Conservation (phyloP, 208 protist genomes). For the Crithidia thermophila region DNA sequence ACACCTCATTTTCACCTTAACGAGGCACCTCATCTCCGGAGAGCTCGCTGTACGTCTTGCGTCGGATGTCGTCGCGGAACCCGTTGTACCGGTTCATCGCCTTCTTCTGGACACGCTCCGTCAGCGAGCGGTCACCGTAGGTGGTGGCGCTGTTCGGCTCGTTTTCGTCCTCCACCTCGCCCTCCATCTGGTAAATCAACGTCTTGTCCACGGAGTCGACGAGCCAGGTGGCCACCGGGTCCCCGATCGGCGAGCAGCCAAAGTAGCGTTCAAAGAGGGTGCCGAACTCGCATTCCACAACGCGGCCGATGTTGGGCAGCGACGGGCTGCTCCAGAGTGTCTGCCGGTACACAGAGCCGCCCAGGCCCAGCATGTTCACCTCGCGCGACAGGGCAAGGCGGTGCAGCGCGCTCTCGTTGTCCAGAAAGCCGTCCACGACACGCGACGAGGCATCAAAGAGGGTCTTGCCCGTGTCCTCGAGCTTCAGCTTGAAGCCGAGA, state of each 20-base stretch:
- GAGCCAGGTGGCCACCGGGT: slow-evolving; percentile 78
- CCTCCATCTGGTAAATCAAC: slow-evolving; percentile 84
- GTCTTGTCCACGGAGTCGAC: slow-evolving; percentile 74
- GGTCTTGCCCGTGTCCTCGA: slow-evolving; percentile 65
- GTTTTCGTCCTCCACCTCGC: slow-evolving; percentile 90
- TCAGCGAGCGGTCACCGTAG: slow-evolving; percentile 79
- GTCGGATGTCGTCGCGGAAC: slow-evolving; percentile 82
- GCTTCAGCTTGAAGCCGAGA: slow-evolving; percentile 52
- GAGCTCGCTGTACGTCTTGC: slow-evolving; percentile 82
- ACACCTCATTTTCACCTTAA: slow-evolving; percentile 20
- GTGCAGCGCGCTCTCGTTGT: slow-evolving; percentile 86
- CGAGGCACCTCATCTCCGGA: slow-evolving; percentile 70
- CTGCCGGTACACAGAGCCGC: slow-evolving; percentile 81
- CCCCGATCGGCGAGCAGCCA: slow-evolving; percentile 55
- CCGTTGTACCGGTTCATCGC: slow-evolving; percentile 90
- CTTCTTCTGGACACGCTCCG: slow-evolving; percentile 88
- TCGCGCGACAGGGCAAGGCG: slow-evolving; percentile 72
- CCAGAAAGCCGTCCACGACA: slow-evolving; percentile 78
- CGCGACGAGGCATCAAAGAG: slow-evolving; percentile 53
- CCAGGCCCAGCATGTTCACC: slow-evolving; percentile 85
- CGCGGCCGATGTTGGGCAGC: slow-evolving; percentile 61
- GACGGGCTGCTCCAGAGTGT: slow-evolving; percentile 76
- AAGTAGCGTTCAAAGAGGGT: slow-evolving; percentile 71
- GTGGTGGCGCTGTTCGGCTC: slow-evolving; percentile 89
- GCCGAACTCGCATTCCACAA: slow-evolving; percentile 55